Evolutionary conservation across 208 protist genomes (phyloP), one percentile per base, ranked within the genome.

Genomic region (Leishmania tarentolae): DNA sequence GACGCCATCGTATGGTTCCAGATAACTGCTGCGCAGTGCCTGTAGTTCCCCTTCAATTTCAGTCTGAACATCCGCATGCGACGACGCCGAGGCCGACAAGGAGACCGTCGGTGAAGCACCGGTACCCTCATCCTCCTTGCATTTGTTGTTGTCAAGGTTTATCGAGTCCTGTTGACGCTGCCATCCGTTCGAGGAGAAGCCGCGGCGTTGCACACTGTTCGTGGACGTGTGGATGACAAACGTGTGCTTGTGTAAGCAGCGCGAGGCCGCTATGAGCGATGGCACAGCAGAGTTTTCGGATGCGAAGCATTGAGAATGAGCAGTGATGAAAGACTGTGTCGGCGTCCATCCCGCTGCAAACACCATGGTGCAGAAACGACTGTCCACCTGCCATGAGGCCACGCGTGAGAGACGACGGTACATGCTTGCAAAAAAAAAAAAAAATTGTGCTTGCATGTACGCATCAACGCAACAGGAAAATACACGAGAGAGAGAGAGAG

Each of bases 1-100:
- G 15, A 86, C 70, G 40, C 46, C 57, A 61, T 86, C 82, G 74
- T 82, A 86, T 0, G 86, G 86, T 40, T 86, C 80, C 50, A 93
- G 79, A n/a, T 83, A 83, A 2, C 61, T 72, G 28, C 76, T 59
- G 57, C 84, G 89, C 31, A 95, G 68, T 21, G 73, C 42, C 9
- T 50, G 71, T 24, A 94, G 71, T 21, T 83, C 50, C 1, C 73
- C 68, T 59, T 94, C 91, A 53, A 94, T 81, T 5, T 81, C 73
- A 31, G 50, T 28, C 71, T 88, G 82, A 44, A 31, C 56, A 13
- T 28, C 82, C 0, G 71, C 56, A 35, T 86, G 82, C 28, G 72
- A 56, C 28, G 28, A 44, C 19, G 6, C 40, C 15, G 31, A 52
- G 17, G 28, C 13, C 4, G n/a, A 44, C n/a, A 44, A 46, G 7